Evolutionary conservation across 164 flowering plant species (phyloP).

Genomic region (Dillenia turbinata): DNA sequence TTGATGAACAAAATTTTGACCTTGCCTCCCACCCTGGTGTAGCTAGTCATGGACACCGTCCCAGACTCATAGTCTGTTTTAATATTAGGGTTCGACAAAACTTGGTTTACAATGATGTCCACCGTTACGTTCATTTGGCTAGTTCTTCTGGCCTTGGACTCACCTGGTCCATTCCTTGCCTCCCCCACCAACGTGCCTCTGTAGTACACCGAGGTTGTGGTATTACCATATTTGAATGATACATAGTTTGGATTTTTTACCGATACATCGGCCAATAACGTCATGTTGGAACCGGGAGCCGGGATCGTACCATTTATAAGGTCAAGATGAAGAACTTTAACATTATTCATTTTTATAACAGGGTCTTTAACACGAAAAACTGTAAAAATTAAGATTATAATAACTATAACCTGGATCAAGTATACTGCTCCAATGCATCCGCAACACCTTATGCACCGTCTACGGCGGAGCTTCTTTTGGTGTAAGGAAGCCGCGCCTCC

Average conservation of each 20-base stretch:
- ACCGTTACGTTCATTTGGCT: constrained; percentile 46
- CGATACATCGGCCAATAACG: constrained; percentile 42
- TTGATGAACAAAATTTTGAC: constrained; percentile 43
- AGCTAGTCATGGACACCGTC: constrained; percentile 32
- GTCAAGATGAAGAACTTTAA: constrained; percentile 23
- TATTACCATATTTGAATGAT: constrained; percentile 44
- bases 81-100: constrained; percentile 25
- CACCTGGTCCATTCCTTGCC: constrained; percentile 43
- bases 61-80: constrained; percentile 26
- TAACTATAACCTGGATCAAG: constrained; percentile 22
- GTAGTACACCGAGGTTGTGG: constrained; percentile 43
- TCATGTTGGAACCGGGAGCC: constrained; percentile 29
- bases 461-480: constrained; percentile 7
- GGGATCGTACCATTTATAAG: constrained; percentile 23
- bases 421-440: constrained; percentile 11
- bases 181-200: constrained; percentile 38
- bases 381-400: constrained; percentile 38
- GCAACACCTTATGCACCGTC: constrained; percentile 24
- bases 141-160: constrained; percentile 42
- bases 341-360: constrained; percentile 30
- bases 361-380: constrained; percentile 51
- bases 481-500: constrained; percentile 8
- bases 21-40: constrained; percentile 46
- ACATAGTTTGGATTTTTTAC: constrained; percentile 59
- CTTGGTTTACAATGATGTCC: constrained; percentile 35